Conservation (phyloP, 73 alveolate species). For the Uronychia setigera region DNA sequence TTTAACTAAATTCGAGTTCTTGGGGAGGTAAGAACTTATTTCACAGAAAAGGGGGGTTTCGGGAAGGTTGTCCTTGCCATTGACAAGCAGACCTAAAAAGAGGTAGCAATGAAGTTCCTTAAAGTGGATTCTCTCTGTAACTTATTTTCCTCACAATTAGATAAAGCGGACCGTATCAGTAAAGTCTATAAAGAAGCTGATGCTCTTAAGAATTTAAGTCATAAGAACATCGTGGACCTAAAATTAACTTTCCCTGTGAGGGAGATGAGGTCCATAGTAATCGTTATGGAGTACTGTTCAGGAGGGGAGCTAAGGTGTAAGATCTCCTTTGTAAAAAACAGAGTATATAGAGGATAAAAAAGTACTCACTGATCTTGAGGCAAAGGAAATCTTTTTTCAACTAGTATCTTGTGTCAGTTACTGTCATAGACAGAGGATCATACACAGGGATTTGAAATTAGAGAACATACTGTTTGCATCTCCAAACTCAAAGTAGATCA, state of each 20-base stretch:
- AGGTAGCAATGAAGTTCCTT: constrained; percentile 54
- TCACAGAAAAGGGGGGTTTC: constrained; percentile 30
- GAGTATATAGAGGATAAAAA: constrained; percentile 34
- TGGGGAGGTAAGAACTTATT: constrained; percentile 15
- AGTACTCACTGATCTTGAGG: constrained; percentile 51
- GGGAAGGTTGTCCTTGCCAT: constrained; percentile 41
- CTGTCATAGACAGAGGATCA: constrained; percentile 26
- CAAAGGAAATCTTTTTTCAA: constrained; percentile 41
- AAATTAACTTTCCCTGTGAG: constrained; percentile 53
- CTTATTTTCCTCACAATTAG: neutral
- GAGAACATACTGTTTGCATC: constrained; percentile 33
- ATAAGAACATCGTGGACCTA: constrained; percentile 59
- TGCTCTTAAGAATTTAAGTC: constrained; percentile 51
- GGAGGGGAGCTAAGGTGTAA: constrained; percentile 72
- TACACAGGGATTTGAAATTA: constrained; percentile 36
- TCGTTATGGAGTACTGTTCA: constrained; percentile 66
- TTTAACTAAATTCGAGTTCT: constrained; percentile 23
- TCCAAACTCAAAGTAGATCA: constrained; percentile 44
- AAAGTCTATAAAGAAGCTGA: constrained; percentile 68
- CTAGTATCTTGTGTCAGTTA: constrained; percentile 21
- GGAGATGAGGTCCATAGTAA: constrained; percentile 40
- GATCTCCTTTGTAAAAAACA: constrained; percentile 35
- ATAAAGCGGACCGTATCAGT: constrained; percentile 62
- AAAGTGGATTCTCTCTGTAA: constrained; percentile 18
- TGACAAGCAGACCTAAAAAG: constrained; percentile 43